Percentiles rank a stretch among this genome's conserved stretches.
phyloP scores from a whole-genome alignment of 75 land plant species.

The Pinus albicaulis region DNA sequence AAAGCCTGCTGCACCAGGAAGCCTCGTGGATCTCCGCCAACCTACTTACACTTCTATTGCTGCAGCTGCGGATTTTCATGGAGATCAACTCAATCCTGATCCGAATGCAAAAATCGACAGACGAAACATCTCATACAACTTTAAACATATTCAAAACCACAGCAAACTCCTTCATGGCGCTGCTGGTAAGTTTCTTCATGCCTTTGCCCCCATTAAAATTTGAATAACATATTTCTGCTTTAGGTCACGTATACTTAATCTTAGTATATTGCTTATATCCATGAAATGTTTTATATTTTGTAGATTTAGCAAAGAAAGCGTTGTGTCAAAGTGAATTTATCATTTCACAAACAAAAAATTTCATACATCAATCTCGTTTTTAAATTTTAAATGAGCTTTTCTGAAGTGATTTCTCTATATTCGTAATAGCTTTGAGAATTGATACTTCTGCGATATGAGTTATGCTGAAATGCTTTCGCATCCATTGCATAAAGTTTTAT shows the following conservation, averaged over 20 bases:
- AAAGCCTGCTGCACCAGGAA: conserved; percentile 9
- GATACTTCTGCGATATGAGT: too few relatives aligned
- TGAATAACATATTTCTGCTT: not conserved
- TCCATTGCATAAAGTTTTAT: too few relatives aligned
- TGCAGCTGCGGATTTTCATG: not conserved
- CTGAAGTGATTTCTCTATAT: too few relatives aligned
- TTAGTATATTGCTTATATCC: too few relatives aligned
- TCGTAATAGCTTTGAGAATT: too few relatives aligned
- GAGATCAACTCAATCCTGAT: not conserved
- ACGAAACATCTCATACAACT: not conserved
- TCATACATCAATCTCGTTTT: too few relatives aligned
- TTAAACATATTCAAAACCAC: not conserved
- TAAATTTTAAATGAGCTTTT: too few relatives aligned
- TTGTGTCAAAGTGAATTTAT: too few relatives aligned
- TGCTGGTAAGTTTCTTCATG: not conserved
- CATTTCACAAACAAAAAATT: too few relatives aligned
- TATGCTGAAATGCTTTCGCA: too few relatives aligned
- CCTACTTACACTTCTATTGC: conserved; percentile 1
- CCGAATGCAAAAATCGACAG: not conserved
- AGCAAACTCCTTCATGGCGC: not conserved
- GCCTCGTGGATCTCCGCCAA: conserved; percentile 8
- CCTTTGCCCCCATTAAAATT: not conserved
- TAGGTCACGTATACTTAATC: not conserved
- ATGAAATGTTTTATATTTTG: too few relatives aligned
- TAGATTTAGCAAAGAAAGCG: too few relatives aligned